Conservation (phyloP, 805 yeast species). For the Naumovozyma baii region DNA sequence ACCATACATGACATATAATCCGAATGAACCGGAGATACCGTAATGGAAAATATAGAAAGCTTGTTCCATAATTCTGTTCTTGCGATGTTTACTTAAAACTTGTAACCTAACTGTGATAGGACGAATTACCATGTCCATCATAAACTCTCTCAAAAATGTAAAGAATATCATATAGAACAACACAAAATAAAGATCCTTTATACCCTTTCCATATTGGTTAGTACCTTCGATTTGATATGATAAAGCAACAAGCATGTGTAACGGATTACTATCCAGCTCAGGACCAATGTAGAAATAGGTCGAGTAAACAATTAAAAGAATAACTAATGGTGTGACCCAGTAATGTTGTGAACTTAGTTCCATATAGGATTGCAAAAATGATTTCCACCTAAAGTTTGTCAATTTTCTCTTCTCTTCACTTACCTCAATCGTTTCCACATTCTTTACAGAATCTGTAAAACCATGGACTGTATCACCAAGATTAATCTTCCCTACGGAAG, state of each 20-base stretch:
- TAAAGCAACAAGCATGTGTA: conserved; percentile 53
- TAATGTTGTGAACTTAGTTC: conserved; percentile 51
- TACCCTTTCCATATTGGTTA: conserved; percentile 76
- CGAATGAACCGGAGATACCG: conserved; percentile 73
- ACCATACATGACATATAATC: conserved; percentile 76
- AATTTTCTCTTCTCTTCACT: background rate
- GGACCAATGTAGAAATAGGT: conserved; percentile 50
- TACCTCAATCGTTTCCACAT: background rate
- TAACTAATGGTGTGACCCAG: conserved; percentile 60
- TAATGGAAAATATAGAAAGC: conserved; percentile 76
- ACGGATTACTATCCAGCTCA: conserved; percentile 46
- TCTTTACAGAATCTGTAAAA: conserved; percentile 22
- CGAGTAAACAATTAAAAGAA: conserved; percentile 34
- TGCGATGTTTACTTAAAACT: conserved; percentile 36
- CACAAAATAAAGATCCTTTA: conserved; percentile 70
- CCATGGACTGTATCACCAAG: conserved; percentile 67
- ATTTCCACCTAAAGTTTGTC: background rate
- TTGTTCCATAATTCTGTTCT: conserved; percentile 86
- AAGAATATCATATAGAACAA: conserved; percentile 74
- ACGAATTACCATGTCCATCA: conserved; percentile 69
- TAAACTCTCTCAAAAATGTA: conserved; percentile 83
- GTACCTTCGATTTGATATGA: conserved; percentile 56
- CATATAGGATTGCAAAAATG: conserved; percentile 16
- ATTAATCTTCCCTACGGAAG: conserved; percentile 66
- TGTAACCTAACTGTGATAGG: conserved; percentile 60